Evolutionary conservation across 768 basidiomycete genomes (phyloP), one percentile per base, ranked within the genome.

Genomic region (Lentinula guzmanii): DNA sequence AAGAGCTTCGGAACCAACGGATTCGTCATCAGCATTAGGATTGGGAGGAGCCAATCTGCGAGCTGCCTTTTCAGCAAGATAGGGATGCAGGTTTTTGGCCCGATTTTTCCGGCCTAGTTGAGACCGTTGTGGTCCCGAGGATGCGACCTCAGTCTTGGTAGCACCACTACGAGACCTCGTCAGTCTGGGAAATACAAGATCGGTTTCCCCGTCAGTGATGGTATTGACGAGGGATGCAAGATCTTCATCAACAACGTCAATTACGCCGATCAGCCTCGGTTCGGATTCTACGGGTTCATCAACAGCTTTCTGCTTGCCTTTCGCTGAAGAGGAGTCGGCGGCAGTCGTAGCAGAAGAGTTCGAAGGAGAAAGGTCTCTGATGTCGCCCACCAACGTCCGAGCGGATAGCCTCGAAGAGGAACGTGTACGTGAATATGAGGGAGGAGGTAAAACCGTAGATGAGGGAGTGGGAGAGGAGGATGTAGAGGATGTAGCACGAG

Each of bases 321-420:
- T 59, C 13, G 51, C 51, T 13, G 51, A 52, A 34, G 51, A 52
- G 16, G 55, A 41, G 13, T 56, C 55, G 8, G 58, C 31, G 42
- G 28, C 46, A 5, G 58, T 59, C 15, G 55, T 42, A 33, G 39
- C 24, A 28, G 55, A 56, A 5, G 55, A 56, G n/a, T 11, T 28
- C 2, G 55, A 42, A 11, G 55, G 55, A 24, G 55, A 56, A 31
- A 21, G 24, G 5, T 56, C 55, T 24, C 55, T 56, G 7, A 11
- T 48, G 6, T 60, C 59, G 16, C 39, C 51, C 5, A 60, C 59
- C 4, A 60, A 33, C 3, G 59, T 60, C 13, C 41, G 45, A 8
- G 59, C 35, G 16, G 59, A 60, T 37, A 60, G 34, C 18, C 59
- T 46, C 16, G 59, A 60, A 11, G 59, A 52, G 13, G 59, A 60